phyloP scores from a whole-genome alignment of 2,329 filamentous ascomycete species.

The Colletotrichum paranaense region DNA sequence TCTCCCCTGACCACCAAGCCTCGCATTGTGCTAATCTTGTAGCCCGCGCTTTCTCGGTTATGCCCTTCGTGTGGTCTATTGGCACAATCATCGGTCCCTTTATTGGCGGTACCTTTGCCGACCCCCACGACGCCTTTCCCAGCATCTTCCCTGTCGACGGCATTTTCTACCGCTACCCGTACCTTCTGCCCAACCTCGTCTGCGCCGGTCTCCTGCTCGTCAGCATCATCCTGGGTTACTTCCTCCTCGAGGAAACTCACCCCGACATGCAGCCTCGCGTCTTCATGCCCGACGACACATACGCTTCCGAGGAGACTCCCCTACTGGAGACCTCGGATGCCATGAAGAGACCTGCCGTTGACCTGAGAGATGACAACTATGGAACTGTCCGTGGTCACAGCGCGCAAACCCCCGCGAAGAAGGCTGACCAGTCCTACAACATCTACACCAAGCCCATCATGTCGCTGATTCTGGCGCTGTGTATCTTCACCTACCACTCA shows the following conservation, averaged over 20 bases:
- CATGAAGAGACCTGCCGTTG: conserved; percentile 77
- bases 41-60: conserved; percentile 88
- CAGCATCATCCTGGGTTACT: conserved; percentile 83
- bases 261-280: conserved; percentile 54
- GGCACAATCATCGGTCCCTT: conserved; percentile 90
- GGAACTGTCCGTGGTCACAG: conserved; percentile 70
- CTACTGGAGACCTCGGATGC: conserved; percentile 81
- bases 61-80: conserved; percentile 95
- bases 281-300: conserved; percentile 58
- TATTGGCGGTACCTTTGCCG: conserved; percentile 87
- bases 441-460: conserved; percentile 73
- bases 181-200: conserved; percentile 88
- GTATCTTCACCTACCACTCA: conserved; percentile 92
- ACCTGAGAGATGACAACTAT: conserved; percentile 82
- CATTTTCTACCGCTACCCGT: conserved; percentile 84
- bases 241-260: conserved; percentile 89
- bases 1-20: neutral
- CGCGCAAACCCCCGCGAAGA: conserved; percentile 49
- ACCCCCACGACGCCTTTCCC: conserved; percentile 81
- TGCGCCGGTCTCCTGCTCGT: conserved; percentile 81
- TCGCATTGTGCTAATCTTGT: conserved; percentile 38
- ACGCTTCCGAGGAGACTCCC: conserved; percentile 74
- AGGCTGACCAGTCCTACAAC: conserved; percentile 46
- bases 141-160: conserved; percentile 73
- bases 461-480: conserved; percentile 82